Evolutionary conservation across 1,284 basidiomycete genomes (phyloP), one percentile per base, ranked within the genome.

Genomic region (Veloporphyrellus conicus): DNA sequence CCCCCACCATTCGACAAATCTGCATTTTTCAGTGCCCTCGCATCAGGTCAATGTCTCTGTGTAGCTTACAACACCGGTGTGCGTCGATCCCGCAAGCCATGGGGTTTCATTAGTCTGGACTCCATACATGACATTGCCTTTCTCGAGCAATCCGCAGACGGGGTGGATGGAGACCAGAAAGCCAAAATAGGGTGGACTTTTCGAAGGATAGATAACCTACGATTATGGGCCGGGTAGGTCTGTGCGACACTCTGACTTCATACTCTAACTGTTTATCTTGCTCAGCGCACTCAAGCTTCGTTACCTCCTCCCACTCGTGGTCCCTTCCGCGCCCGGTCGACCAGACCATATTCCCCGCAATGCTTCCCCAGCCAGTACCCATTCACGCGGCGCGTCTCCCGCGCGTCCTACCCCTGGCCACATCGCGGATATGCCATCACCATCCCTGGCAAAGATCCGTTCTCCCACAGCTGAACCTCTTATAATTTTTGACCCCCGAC

Each of bases 101-200:
- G 91, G 90, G 92, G 91, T 0, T 93, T 86, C 65, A 87, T 94
- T 47, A 85, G 77, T 47, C 70, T 76, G 27, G 79, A 85, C 49
- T 78, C 81, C 3, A 82, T 94, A 18, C 91, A 94, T 60, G 86
- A 90, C 58, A 81, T 92, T 36, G 67, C 82, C 18, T 71, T 76
- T 2, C 73, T 90, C 29, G 81, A 88, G 58, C 69, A 67, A 42
- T 70, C 58, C 9, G 63, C 59, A 11, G 65, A 66, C 28, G 66
- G 57, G n/a, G 66, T 67, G 27, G 69, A 68, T 45, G 64, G 64
- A 14, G 75, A 68, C 37, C 54, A 64, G 22, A 61, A 55, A 25
- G 42, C 43, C 5, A 69, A 71, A 63, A 76, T 73, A 35, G 78
- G 82, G 0, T 88, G 86, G 84, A 91, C 90, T 25, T 93, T 91